Base-by-base conservation (phyloP, 139 green algal genomes). In the Auxenochlorella pyrenoidosa region DNA sequence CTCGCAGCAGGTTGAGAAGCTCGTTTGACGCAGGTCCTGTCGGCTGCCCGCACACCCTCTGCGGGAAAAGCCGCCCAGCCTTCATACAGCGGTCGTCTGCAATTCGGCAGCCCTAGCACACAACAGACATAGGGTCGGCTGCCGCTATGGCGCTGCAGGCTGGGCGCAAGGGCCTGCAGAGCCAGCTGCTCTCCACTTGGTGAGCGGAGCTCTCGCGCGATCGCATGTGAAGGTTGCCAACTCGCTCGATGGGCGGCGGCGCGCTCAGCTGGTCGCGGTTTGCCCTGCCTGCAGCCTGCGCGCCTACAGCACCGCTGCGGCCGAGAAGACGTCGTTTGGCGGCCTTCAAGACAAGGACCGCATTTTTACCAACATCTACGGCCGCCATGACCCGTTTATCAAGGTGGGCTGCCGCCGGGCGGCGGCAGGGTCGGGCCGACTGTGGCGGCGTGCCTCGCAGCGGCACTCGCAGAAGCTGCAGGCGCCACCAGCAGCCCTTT, bases 321-420 rank as follows among this genome's bases (percentile, higher is more conserved):
- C 47, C 24, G 86, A 89, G 78, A 73, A 54, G 28, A 89, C 86
- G 12, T n/a, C n/a, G 3, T 89, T 85, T 16, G 97, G 97, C 1
- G 93, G 91, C 19, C 93, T 99, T 13, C 94, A 94, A 66, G 97
- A 99, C 76, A 91, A 98, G 70, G 97, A 99, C 92, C 91, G 97
- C 54, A 99, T 99, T 47, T 99, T 99, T 89, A 98, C 95, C 38
- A 99, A 99, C 91, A 93, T 99, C 40, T 99, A 99, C 86, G 95
- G 97, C 15, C 90, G 92, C 59, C 94, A 97, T 76, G 97, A 99
- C 82, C 92, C 93, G 3, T 97, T 95, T 85, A 93, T 99, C 60
- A 96, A 99, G 95, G 95, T 76, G 54, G 54, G 80, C 60, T 36
- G 58, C 19, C 21, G 80, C 8, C 15, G 51, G 76, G 8, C 26